A percentile compares a stretch with the other conserved stretches of the same genome.
Evolutionary conservation across 83 land plant species (phyloP).

Genomic region (Larix sibirica): DNA sequence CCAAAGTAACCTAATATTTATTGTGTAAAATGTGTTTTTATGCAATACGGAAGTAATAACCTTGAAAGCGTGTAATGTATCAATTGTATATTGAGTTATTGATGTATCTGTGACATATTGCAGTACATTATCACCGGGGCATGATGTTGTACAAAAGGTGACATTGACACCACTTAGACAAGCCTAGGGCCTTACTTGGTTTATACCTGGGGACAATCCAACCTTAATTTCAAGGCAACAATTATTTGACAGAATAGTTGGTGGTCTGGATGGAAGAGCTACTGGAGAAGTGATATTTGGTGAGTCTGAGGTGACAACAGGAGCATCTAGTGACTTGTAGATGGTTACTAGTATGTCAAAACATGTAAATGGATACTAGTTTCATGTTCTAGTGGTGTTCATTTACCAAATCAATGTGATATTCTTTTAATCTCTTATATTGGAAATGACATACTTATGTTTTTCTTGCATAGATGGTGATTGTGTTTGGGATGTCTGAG

Average conservation of each 20-base stretch:
- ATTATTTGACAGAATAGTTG: conserved; percentile 93
- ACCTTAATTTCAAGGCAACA: conserved; percentile 96
- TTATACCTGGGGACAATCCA: conserved; percentile 95
- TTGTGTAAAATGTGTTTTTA: background rate
- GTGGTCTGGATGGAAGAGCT: conserved; percentile 97
- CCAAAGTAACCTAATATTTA: background rate
- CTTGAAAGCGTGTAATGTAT: background rate
- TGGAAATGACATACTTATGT: conserved; percentile 3
- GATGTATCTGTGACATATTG: conserved; percentile 6
- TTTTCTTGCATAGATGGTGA: conserved; percentile 77
- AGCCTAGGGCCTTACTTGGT: conserved; percentile 97
- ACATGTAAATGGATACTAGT: conserved; percentile 52
- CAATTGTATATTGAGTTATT: background rate
- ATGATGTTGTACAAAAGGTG: conserved; percentile 96
- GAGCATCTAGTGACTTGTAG: conserved; percentile 95
- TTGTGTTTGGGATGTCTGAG: conserved; percentile 97
- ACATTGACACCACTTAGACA: conserved; percentile 94
- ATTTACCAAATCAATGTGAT: background rate
- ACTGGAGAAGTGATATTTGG: conserved; percentile 95
- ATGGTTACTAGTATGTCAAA: conserved; percentile 92
- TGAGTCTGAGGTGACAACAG: conserved; percentile 97
- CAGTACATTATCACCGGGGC: conserved; percentile 97
- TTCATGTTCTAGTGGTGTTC: background rate
- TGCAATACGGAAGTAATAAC: background rate
- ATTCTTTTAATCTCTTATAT: background rate